These are phyloP conservation scores for Boletus mariae DNA, from an alignment of 1,284 basidiomycete species.

Conservation along the genomic window DNA sequence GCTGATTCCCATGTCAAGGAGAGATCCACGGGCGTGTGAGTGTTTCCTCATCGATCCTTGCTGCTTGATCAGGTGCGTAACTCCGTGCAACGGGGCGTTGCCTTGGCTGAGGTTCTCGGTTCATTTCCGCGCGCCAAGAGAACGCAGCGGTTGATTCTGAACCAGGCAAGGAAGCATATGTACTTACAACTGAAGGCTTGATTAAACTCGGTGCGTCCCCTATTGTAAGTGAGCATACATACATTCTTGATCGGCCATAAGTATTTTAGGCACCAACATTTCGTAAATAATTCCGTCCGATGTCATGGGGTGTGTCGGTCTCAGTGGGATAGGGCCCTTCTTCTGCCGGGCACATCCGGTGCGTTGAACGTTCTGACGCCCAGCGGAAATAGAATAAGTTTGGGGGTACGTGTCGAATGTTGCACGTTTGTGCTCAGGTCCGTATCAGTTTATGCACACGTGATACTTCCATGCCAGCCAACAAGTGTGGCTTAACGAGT, in stretches of 20 bases:
- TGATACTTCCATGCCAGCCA: background rate
- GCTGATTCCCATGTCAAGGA: conserved; percentile 4
- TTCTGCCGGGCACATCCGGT: background rate
- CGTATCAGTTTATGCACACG: too few relatives aligned
- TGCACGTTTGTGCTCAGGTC: background rate
- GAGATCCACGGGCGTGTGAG: background rate
- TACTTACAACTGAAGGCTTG: too few relatives aligned
- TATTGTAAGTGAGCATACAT: too few relatives aligned
- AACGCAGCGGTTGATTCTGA: too few relatives aligned
- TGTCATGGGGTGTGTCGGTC: background rate
- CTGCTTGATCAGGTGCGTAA: background rate
- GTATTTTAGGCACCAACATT: too few relatives aligned
- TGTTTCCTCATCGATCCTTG: background rate
- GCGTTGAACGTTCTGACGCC: background rate
- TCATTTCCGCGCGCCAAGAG: background rate
- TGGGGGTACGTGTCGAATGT: background rate
- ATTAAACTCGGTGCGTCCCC: too few relatives aligned
- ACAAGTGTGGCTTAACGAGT: background rate
- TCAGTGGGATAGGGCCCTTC: background rate
- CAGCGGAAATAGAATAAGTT: background rate
- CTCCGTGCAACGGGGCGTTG: background rate
- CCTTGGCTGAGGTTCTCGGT: background rate
- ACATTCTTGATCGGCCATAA: too few relatives aligned
- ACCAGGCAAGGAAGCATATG: too few relatives aligned
- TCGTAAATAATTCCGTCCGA: too few relatives aligned